These are phyloP conservation scores for Elsinoe australis DNA, from an alignment of 2,329 filamentous ascomycete genomes.

Conservation along the genomic window DNA sequence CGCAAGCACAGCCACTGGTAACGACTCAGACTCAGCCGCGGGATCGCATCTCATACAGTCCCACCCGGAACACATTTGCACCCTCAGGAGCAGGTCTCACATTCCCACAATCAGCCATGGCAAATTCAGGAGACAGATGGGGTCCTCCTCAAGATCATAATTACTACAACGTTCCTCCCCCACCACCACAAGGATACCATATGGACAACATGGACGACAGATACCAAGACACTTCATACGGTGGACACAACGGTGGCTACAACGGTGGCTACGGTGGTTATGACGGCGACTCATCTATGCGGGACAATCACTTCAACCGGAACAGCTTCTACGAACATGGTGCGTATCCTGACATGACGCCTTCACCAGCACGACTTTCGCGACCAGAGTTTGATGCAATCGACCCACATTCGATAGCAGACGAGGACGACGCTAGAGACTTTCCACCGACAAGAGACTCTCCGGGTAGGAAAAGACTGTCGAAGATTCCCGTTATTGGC, in stretches of 20 bases:
- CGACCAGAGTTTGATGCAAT: conserved; percentile 16
- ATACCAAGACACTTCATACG: conserved; percentile 13
- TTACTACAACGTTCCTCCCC: conserved; percentile 12
- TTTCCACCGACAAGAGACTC: conserved; percentile 46
- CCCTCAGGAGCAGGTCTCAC: conserved; percentile 2
- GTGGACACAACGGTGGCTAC: conserved; percentile 6
- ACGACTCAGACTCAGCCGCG: conserved; percentile 4
- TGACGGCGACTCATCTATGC: neutral
- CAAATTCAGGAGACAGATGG: conserved; percentile 10
- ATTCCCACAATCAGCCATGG: conserved; percentile 8
- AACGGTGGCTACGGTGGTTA: too few species aligned
- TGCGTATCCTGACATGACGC: conserved; percentile 14
- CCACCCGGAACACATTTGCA: conserved; percentile 1
- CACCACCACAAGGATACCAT: conserved; percentile 5
- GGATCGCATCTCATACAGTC: neutral
- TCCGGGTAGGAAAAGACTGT: conserved; percentile 33
- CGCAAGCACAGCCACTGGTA: neutral
- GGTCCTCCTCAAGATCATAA: conserved; percentile 8
- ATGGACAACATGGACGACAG: conserved; percentile 14
- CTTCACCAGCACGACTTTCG: conserved; percentile 15
- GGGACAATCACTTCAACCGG: conserved; percentile 17
- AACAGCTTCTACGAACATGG: conserved; percentile 16
- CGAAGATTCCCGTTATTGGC: conserved; percentile 17
- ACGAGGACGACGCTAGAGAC: conserved; percentile 19
- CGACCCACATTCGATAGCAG: conserved; percentile 13